Percentiles rank a stretch among this genome's conserved stretches.
Conservation (phyloP, 2,329 filamentous ascomycete genomes). For the Dactylella cylindrospora region DNA sequence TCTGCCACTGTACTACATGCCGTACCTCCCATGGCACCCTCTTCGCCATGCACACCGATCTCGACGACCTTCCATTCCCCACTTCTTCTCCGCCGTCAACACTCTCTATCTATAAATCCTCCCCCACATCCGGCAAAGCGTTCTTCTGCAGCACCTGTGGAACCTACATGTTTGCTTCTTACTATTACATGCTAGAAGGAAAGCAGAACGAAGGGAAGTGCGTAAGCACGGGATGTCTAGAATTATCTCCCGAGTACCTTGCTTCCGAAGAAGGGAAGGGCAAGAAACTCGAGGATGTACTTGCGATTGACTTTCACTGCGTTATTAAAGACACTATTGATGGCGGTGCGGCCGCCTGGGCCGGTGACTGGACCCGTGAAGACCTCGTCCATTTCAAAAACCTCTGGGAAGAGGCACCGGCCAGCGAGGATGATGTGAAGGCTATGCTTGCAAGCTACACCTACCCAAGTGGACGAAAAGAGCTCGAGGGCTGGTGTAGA, state of each 20-base stretch:
- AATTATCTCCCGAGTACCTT: slow-evolving; percentile 19
- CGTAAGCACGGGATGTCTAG: slow-evolving; percentile 23
- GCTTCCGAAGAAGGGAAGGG: slow-evolving; percentile 2
- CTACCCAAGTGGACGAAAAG: slow-evolving; percentile 16
- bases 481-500: slow-evolving; percentile 30
- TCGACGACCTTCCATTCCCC: slow-evolving; percentile 14
- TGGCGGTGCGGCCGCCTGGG: slow-evolving; percentile 27
- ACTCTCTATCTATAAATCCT: background rate
- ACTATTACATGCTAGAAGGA: slow-evolving; percentile 10
- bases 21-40: slow-evolving; percentile 31
- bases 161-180: slow-evolving; percentile 29
- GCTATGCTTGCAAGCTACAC: slow-evolving; percentile 6
- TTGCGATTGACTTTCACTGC: slow-evolving; percentile 18
- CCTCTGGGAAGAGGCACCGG: slow-evolving; percentile 17
- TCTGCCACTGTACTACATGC: slow-evolving; percentile 36
- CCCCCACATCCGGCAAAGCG: background rate
- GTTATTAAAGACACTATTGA: slow-evolving; percentile 32
- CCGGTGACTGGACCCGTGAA: slow-evolving; percentile 20
- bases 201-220: slow-evolving; percentile 7
- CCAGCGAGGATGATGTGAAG: slow-evolving; percentile 3
- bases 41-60: slow-evolving; percentile 26
- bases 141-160: slow-evolving; percentile 24
- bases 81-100: slow-evolving; percentile 13
- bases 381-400: slow-evolving; percentile 21
- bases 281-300: slow-evolving; percentile 16